A percentile compares a stretch with the other conserved stretches of the same genome.
These are phyloP conservation scores for Colletotrichum truncatum DNA, from an alignment of 2,329 filamentous ascomycete genomes.

Conservation along the genomic window DNA sequence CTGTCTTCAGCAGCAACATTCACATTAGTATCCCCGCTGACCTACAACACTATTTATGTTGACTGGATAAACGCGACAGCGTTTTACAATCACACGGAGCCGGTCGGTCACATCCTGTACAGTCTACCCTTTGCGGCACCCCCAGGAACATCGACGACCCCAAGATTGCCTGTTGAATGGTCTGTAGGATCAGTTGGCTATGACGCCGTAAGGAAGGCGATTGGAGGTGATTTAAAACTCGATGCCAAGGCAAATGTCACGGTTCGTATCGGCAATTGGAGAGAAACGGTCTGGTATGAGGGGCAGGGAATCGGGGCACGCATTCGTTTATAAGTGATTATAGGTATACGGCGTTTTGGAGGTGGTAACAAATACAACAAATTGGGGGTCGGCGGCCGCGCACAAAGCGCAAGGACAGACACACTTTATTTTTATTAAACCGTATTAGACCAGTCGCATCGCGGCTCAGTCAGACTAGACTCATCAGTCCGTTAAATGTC, in stretches of 20 bases:
- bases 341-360: constrained; percentile 26
- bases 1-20: constrained; percentile 89
- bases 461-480: constrained; percentile 2
- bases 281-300: constrained; percentile 74
- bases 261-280: constrained; percentile 79
- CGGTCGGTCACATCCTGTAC: constrained; percentile 81
- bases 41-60: constrained; percentile 77
- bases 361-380: neutral
- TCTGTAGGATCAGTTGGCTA: constrained; percentile 81
- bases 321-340: constrained; percentile 56
- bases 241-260: constrained; percentile 81
- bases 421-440: neutral
- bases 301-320: constrained; percentile 77
- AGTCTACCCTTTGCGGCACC: constrained; percentile 78
- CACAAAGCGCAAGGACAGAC: neutral
- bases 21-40: constrained; percentile 80
- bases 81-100: constrained; percentile 82
- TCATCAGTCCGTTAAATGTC: neutral
- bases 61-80: constrained; percentile 86
- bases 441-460: neutral
- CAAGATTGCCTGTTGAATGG: constrained; percentile 85
- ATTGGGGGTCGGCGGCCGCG: neutral
- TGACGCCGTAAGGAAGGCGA: constrained; percentile 79
- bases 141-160: constrained; percentile 77
- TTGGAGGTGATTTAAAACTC: constrained; percentile 82